Percentiles rank a stretch among this genome's conserved stretches.
These are phyloP conservation scores for Chlorella sp. DNA, from an alignment of 139 green algal genomes.

Conservation along the genomic window DNA sequence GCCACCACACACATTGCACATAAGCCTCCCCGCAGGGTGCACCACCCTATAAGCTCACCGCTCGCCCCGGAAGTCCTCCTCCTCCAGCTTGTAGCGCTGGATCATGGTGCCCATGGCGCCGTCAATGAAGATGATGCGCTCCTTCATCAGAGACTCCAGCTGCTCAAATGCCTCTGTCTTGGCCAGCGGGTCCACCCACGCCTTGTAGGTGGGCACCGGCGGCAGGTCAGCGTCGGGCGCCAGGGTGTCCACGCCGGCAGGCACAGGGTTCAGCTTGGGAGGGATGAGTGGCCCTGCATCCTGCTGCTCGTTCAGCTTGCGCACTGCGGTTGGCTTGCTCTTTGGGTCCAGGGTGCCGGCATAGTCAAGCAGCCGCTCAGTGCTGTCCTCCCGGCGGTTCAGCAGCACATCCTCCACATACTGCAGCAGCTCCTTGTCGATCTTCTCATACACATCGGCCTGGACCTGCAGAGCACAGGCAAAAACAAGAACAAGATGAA, in stretches of 20 bases:
- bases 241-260: constrained; percentile 23
- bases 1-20: neutral
- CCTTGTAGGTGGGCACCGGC: constrained; percentile 40
- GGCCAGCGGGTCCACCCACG: constrained; percentile 27
- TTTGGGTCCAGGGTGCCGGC: constrained; percentile 93
- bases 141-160: constrained; percentile 83
- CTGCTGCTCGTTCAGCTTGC: constrained; percentile 34
- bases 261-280: neutral
- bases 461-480: constrained; percentile 65
- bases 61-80: constrained; percentile 92
- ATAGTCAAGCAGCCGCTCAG: constrained; percentile 96
- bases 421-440: constrained; percentile 97
- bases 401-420: constrained; percentile 98
- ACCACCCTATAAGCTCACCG: constrained; percentile 45
- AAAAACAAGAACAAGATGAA: too few relatives aligned
- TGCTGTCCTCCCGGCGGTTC: constrained; percentile 95
- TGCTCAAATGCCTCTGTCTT: constrained; percentile 69
- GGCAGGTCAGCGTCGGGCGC: constrained; percentile 35
- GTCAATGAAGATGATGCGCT: constrained; percentile 96
- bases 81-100: constrained; percentile 83
- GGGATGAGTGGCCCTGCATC: too few relatives aligned
- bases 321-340: constrained; percentile 87
- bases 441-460: constrained; percentile 95
- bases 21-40: neutral
- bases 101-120: constrained; percentile 97